Percentiles rank a stretch among this genome's conserved stretches.
phyloP scores from a whole-genome alignment of 164 flowering plant species.

The Berberis thunbergii region DNA sequence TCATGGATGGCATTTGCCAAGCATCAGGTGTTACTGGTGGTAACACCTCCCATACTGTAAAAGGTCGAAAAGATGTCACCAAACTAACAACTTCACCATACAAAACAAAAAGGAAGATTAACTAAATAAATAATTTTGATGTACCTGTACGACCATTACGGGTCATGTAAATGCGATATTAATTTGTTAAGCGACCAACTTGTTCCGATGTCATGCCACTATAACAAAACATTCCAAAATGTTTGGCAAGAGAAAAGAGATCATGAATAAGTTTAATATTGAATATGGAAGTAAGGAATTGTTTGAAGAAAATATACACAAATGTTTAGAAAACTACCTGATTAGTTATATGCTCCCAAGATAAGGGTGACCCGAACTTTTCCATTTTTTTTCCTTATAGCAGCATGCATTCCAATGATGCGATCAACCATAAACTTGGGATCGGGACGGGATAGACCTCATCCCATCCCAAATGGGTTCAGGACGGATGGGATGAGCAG shows the following conservation, averaged over 20 bases:
- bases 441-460: background rate
- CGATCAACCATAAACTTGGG: slow-evolving; percentile 90
- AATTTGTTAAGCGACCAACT: slow-evolving; percentile 75
- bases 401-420: slow-evolving; percentile 81
- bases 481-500: too few relatives aligned
- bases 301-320: background rate
- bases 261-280: background rate
- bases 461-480: too few relatives aligned
- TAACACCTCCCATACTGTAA: slow-evolving; percentile 89
- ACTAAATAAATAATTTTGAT: background rate
- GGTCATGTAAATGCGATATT: slow-evolving; percentile 89
- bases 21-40: slow-evolving; percentile 72
- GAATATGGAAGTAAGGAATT: background rate
- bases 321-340: too few relatives aligned
- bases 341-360: slow-evolving; percentile 70
- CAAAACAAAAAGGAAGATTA: background rate
- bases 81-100: background rate
- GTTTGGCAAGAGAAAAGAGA: slow-evolving; percentile 13
- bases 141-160: slow-evolving; percentile 96
- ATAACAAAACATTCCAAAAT: slow-evolving; percentile 98
- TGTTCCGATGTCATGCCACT: slow-evolving; percentile 95
- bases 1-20: slow-evolving; percentile 90
- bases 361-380: slow-evolving; percentile 67
- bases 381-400: slow-evolving; percentile 74
- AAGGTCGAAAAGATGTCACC: slow-evolving; percentile 6